Evolutionary conservation across 345 rosid species (phyloP).

Genomic region (Pistacia integerrima): DNA sequence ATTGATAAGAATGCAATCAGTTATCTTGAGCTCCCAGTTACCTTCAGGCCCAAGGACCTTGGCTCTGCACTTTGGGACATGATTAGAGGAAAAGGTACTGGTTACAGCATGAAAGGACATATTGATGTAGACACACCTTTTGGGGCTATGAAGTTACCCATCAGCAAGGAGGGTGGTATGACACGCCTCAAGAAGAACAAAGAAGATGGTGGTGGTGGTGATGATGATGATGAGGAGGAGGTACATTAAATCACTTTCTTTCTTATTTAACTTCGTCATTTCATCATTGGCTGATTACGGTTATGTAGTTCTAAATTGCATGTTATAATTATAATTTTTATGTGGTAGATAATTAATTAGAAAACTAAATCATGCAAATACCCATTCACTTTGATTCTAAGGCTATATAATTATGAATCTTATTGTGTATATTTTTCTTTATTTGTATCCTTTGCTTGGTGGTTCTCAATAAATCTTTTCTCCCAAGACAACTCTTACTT

Average conservation of each 20-base stretch:
- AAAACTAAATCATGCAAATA: background rate
- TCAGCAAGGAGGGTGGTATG: slow-evolving; percentile 87
- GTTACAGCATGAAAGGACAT: slow-evolving; percentile 84
- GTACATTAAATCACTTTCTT: slow-evolving; percentile 24
- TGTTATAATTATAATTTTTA: background rate
- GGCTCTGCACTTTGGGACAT: slow-evolving; percentile 99
- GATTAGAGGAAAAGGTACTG: slow-evolving; percentile 95
- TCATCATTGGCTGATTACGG: background rate
- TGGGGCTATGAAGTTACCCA: slow-evolving; percentile 94
- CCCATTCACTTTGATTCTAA: background rate
- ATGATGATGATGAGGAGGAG: slow-evolving; percentile 58
- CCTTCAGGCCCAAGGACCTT: slow-evolving; percentile 92
- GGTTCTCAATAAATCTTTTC: background rate
- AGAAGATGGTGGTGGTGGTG: slow-evolving; percentile 58
- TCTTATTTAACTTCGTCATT: background rate
- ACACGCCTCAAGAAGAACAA: slow-evolving; percentile 86
- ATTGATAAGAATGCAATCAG: slow-evolving; percentile 72
- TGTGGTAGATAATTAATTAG: background rate
- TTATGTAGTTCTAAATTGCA: background rate
- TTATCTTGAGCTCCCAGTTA: slow-evolving; percentile 67
- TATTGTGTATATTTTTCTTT: background rate
- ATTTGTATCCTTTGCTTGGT: background rate
- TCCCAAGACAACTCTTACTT: background rate
- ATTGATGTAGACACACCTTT: slow-evolving; percentile 87
- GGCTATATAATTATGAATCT: background rate